phyloP scores from a whole-genome alignment of 148 eudicot genomes.

The Chenopodium album region DNA sequence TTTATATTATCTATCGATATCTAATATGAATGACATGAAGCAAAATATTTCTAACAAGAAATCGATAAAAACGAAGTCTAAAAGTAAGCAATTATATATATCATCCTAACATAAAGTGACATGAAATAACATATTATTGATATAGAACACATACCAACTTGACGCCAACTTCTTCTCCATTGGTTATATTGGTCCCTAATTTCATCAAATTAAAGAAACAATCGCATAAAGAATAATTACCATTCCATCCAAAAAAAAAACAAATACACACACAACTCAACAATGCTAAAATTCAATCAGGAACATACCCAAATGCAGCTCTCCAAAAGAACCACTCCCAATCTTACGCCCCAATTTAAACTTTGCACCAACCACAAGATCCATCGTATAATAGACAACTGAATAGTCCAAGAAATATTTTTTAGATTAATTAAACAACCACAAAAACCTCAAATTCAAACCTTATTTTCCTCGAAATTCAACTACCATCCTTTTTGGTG shows the following conservation, averaged over 20 bases:
- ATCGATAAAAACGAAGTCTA: background rate
- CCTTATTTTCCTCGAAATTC: background rate
- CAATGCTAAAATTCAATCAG: background rate
- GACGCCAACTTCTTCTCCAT: conserved; percentile 52
- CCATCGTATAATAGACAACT: conserved; percentile 29
- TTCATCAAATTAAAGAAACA: conserved; percentile 10
- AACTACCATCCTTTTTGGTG: background rate
- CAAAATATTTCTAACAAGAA: background rate
- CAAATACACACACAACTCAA: background rate
- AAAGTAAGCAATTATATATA: background rate
- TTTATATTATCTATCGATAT: too few species aligned
- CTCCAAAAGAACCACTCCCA: conserved; percentile 70
- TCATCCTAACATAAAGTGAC: background rate
- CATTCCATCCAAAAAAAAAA: background rate
- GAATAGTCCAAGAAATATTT: background rate
- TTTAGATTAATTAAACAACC: background rate
- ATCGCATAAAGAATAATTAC: background rate
- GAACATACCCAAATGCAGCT: conserved; percentile 47
- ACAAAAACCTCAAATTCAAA: background rate
- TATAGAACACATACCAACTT: conserved; percentile 39
- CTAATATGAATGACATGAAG: background rate
- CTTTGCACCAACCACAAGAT: conserved; percentile 48
- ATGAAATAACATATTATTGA: background rate
- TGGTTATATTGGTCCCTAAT: conserved; percentile 44
- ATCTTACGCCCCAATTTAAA: conserved; percentile 50